Conservation (phyloP, 805 yeast species). For the Saturnispora quitensis region DNA sequence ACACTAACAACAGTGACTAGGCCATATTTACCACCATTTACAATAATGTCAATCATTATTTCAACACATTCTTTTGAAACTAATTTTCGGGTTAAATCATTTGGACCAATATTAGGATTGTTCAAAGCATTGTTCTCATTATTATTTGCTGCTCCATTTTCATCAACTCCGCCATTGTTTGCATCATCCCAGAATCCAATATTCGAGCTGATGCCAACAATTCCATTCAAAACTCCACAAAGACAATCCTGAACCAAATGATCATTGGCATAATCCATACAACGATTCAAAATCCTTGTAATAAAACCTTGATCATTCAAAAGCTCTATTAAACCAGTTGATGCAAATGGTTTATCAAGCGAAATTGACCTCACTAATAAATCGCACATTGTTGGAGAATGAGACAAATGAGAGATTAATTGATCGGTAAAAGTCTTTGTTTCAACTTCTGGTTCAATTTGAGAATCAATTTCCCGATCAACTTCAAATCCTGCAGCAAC, state of each 20-base stretch:
- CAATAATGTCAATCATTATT: slow-evolving; percentile 65
- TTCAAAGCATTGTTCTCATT: slow-evolving; percentile 29
- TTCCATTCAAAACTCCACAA: slow-evolving; percentile 82
- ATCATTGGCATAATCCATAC: slow-evolving; percentile 27
- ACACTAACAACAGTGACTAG: slow-evolving; percentile 91
- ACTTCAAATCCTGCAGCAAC: background rate
- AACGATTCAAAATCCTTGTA: slow-evolving; percentile 60
- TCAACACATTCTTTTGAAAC: slow-evolving; percentile 63
- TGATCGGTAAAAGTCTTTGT: slow-evolving; percentile 50
- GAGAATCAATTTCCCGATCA: background rate
- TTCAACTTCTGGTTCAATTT: slow-evolving; percentile 2
- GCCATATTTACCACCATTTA: slow-evolving; percentile 67
- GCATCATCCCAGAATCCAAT: slow-evolving; percentile 29
- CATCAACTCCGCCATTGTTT: slow-evolving; percentile 4
- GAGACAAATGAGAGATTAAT: slow-evolving; percentile 64
- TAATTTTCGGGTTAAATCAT: slow-evolving; percentile 82
- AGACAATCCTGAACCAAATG: slow-evolving; percentile 29
- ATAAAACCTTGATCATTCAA: slow-evolving; percentile 66
- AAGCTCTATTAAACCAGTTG: slow-evolving; percentile 75
- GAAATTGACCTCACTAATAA: slow-evolving; percentile 77
- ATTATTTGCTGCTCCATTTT: slow-evolving; percentile 46
- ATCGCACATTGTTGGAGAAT: slow-evolving; percentile 86
- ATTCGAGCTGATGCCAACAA: slow-evolving; percentile 45
- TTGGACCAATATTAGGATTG: slow-evolving; percentile 90
- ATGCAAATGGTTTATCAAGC: slow-evolving; percentile 80